Base-by-base conservation (phyloP, 2,329 filamentous ascomycete species). In the Coleophoma crateriformis region DNA sequence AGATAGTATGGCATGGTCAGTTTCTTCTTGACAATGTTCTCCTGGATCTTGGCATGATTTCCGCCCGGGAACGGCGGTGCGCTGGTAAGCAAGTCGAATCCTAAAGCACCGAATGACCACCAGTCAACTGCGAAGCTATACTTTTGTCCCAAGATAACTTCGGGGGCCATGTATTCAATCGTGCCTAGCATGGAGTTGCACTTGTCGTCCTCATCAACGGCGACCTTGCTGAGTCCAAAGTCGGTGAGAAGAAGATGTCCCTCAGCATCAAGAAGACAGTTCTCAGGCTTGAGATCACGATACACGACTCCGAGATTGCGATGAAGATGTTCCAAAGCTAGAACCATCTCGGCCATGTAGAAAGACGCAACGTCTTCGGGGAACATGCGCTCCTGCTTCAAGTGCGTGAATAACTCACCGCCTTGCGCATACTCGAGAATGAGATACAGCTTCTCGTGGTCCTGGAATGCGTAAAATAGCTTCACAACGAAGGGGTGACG, bases 81-180 rank as follows among this genome's bases (percentile, higher is more conserved):
- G 47, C 95, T 94, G 10, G 92, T 97, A 67, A 99, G 84, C 34
- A 99, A 76, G 66, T 99, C 94, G 67, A 85, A 95, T 33, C 89
- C 90, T 42, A 99, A 79, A 3, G 92, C 91, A 34, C 95, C 94
- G 43, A 99, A 85, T 4, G 91, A 96, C 94, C 94, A 99, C 92
- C 92, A 99, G 71, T 99, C 94, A 15, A 96, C 95, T 1, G 90
- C 85, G 68, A 91, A 92, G 63, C 92, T 91, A 67, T 99, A 99
- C 57, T 88, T 85, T 57, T 88, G 84, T 53, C 90, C 91, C 54
- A 85, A 80, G 53, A 99, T 83, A 46, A 99, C 88, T 70, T 99
- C 94, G 1, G 94, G 94, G 0, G 94, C 95, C 94, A 99, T 99
- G 77, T 99, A 99, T 67, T 97, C 94, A 51, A 96, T 86, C 0